Evolutionary conservation across 2,329 filamentous ascomycete species (phyloP), one percentile per base, ranked within the genome.

Genomic region (Phyllosticta ampelicida): DNA sequence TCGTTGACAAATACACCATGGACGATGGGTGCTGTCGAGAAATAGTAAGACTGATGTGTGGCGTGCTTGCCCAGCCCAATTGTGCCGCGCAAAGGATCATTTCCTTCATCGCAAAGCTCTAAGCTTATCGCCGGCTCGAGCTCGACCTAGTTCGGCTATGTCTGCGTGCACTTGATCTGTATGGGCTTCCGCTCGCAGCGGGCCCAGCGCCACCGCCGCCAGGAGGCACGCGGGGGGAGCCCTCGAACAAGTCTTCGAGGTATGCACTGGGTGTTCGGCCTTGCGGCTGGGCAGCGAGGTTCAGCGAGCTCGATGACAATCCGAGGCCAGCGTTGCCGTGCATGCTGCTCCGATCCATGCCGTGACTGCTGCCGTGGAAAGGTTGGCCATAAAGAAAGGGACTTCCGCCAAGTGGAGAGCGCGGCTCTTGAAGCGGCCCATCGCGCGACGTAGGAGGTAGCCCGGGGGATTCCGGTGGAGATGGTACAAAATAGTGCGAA

Each of bases 191-290:
- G 36, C 36, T 44, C 3, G 36, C 36, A 44, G 30, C 16, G 16
- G 30, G 11, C 10, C 30, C 30, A 36, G 36, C n/a, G 3, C 36
- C 36, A 36, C 29, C 29, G 29, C 29, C 29, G n/a, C 36, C 36
- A 18, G 36, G 11, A 6, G 16, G 36, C 11, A 44, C 36, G n/a
- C 16, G 13, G 6, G 36, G 36, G 13, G 36, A 44, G 13, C 36
- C 36, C 67, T 90, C 89, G 61, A 96, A 86, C 54, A 97, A 73
- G 70, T 96, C 90, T 60, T 97, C 91, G 48, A 97, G 77, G 69
- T 90, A 96, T 18, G 90, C 89, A 70, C 89, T 95, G 0, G 92
- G 92, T 16, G 90, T 87, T 59, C 91, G 80, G 59, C 84, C 84
- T 13, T 83, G 78, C 2, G 63, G 67, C 11, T 86, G 80, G 58